Evolutionary conservation across 2,329 filamentous ascomycete species (phyloP).

Genomic region (Nothophaeocryptopus gaeumannii): DNA sequence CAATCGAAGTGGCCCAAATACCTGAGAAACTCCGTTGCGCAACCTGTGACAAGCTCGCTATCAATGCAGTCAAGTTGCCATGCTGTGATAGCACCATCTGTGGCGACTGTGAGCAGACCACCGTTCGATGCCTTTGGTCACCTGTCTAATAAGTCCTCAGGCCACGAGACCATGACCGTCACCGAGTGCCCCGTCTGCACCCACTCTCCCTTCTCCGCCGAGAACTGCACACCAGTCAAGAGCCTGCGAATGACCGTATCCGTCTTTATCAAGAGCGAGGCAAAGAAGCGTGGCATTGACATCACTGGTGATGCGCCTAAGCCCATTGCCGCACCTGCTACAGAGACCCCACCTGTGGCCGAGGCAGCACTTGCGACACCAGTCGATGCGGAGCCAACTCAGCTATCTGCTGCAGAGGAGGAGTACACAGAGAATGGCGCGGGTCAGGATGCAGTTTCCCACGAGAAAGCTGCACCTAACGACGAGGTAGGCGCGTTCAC

Average conservation of each 20-base stretch:
- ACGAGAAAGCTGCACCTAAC: slow-evolving; percentile 1
- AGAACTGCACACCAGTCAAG: slow-evolving; percentile 86
- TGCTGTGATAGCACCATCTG: slow-evolving; percentile 97
- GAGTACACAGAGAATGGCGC: neutral
- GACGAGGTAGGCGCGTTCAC: slow-evolving; percentile 9
- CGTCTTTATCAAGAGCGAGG: slow-evolving; percentile 83
- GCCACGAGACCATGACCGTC: slow-evolving; percentile 63
- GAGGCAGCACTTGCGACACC: slow-evolving; percentile 1
- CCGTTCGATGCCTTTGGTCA: slow-evolving; percentile 18
- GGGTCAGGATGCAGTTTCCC: slow-evolving; percentile 7
- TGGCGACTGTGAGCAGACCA: slow-evolving; percentile 67
- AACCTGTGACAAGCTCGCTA: slow-evolving; percentile 83
- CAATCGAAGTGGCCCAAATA: slow-evolving; percentile 76
- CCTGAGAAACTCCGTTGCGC: slow-evolving; percentile 96
- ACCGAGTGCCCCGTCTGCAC: slow-evolving; percentile 79
- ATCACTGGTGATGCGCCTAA: slow-evolving; percentile 17
- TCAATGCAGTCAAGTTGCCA: slow-evolving; percentile 86
- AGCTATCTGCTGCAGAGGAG: slow-evolving; percentile 8
- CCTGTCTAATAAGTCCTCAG: slow-evolving; percentile 42
- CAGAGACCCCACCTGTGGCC: slow-evolving; percentile 12
- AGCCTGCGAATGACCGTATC: slow-evolving; percentile 87
- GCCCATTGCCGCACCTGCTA: slow-evolving; percentile 20
- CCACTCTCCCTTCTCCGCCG: slow-evolving; percentile 80
- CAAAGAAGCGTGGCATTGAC: slow-evolving; percentile 57
- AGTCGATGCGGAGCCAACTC: slow-evolving; percentile 5